Conservation (phyloP, 257 asterid genomes). For the Apocynum venetum region DNA sequence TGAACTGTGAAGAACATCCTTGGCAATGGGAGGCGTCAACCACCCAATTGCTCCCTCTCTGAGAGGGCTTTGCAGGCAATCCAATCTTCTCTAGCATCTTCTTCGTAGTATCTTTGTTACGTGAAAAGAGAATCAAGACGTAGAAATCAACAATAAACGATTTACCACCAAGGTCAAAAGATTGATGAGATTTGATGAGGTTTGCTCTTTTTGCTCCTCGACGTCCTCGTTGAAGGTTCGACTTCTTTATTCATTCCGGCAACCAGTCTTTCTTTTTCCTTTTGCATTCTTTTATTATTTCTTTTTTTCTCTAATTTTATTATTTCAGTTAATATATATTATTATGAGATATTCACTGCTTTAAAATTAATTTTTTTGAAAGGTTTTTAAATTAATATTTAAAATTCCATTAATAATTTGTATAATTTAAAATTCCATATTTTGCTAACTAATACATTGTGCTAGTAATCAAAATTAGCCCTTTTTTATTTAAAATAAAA, state of each 20-base stretch:
- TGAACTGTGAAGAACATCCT: slow-evolving; percentile 91
- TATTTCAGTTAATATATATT: too few species aligned
- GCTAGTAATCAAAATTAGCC: too few species aligned
- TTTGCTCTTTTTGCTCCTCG: background rate
- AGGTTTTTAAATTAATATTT: too few species aligned
- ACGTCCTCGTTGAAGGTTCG: background rate
- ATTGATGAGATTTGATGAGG: background rate
- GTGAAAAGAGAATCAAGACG: background rate
- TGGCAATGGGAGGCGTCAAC: slow-evolving; percentile 95
- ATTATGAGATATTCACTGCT: too few species aligned
- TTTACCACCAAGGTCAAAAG: background rate
- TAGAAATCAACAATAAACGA: background rate
- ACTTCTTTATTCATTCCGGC: background rate
- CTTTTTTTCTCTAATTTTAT: too few species aligned
- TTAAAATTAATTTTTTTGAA: too few species aligned
- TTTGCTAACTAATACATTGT: too few species aligned
- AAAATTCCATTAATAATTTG: too few species aligned
- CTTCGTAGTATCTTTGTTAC: slow-evolving; percentile 1
- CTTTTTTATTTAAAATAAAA: too few species aligned
- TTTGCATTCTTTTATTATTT: too few species aligned
- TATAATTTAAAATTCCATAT: too few species aligned
- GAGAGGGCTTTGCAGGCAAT: slow-evolving; percentile 84
- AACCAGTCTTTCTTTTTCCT: too few species aligned
- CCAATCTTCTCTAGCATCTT: slow-evolving; percentile 95
- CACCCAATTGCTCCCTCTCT: slow-evolving; percentile 85